Base-by-base conservation (phyloP, 225 moss, liverwort and hornwort genomes). In the Asterella californica region DNA sequence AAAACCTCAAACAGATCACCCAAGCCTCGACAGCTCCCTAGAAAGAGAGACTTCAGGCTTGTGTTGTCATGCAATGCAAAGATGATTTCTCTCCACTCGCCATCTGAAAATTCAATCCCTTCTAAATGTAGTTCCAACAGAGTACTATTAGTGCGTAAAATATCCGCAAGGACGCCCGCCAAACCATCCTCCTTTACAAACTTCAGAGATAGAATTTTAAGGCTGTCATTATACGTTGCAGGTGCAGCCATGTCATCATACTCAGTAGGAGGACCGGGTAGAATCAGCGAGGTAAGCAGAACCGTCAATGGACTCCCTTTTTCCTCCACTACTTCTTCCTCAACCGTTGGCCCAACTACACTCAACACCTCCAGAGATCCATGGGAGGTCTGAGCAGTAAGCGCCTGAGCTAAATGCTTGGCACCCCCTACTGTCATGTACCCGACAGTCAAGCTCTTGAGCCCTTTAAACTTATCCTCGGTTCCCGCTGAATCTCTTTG, bases 41-140 rank as follows among this genome's bases (percentile, higher is more conserved):
- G 25, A 46, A 42, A 70, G 45, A 82, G 77, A 52, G 76, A 77
- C 42, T 59, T 77, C 37, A 82, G 70, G 22, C 54, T 60, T 9
- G 77, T 77, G 46, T 82, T 82, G 25, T 61, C 77, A 53, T 82
- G 82, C 37, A 82, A 52, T 19, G 82, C 64, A 15, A 24, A 68
- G 60, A 82, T 55, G 36, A 82, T 69, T 37, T 77, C 33, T 77
- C 82, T 64, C 82, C 82, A 82, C 19, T 82, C 77, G 25, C 9
- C 45, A 29, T 3, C 45, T 0, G 69, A 70, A 49, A 82, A 82
- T 10, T 70, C 37, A 61, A 68, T 76, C 59, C 71, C 76, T 32
- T 70, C 70, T 49, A 82, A 66, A 19, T 48, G 70, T 24, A 82
- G 38, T 4, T 76, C 76, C 34, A 60, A 17, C 66, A 82, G 38